Conservation (phyloP, 192 early-diverging fungal genomes). For the Cetraspora pellucida region DNA sequence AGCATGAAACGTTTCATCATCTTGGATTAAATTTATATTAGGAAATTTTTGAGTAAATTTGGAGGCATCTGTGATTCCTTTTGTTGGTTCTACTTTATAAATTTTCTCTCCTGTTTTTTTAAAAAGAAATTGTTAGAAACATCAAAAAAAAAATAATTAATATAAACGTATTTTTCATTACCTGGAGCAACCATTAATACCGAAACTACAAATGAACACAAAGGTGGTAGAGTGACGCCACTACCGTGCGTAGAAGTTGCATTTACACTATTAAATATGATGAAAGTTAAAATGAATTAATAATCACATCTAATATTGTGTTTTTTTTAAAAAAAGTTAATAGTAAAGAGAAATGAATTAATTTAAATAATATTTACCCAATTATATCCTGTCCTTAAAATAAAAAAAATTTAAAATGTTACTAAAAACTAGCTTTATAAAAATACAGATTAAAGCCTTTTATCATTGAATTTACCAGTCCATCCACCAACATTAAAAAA, state of each 20-base stretch:
- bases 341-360: too few species aligned
- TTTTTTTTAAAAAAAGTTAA: too few species aligned
- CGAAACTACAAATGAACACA: not conserved
- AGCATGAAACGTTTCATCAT: slow-evolving; percentile 5
- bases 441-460: not conserved
- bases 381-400: not conserved
- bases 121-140: not conserved
- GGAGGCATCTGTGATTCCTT: slow-evolving; percentile 14
- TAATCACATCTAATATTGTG: too few species aligned
- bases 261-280: not conserved
- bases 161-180: not conserved
- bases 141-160: not conserved
- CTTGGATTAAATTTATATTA: not conserved
- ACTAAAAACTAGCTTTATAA: not conserved
- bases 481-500: slow-evolving; percentile 2
- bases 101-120: slow-evolving; percentile 1
- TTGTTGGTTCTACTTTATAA: slow-evolving; percentile 7
- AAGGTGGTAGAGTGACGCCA: not conserved
- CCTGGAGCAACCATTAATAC: slow-evolving; percentile 2
- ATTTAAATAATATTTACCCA: not conserved
- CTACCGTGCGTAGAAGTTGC: slow-evolving; percentile 15
- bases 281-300: too few species aligned
- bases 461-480: not conserved
- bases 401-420: not conserved
- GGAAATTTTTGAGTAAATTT: not conserved